Percentiles rank a stretch among this genome's conserved stretches.
Evolutionary conservation across 495 filamentous ascomycete genomes (phyloP).

Genomic region (Terfezia claveryi): DNA sequence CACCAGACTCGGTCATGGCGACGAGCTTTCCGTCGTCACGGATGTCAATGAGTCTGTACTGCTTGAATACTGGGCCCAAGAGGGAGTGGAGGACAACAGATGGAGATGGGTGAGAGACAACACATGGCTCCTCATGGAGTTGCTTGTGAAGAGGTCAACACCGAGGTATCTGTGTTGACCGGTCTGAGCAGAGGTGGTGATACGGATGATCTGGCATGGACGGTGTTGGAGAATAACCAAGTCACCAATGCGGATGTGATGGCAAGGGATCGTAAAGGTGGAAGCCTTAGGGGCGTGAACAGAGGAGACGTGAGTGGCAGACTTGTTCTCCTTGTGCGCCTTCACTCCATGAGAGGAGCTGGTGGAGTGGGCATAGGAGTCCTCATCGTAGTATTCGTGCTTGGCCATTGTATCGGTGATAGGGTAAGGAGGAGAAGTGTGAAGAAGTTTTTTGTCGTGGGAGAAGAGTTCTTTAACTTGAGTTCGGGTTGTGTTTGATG

Average conservation of each 20-base stretch:
- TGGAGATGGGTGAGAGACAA: constrained; percentile 87
- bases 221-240: constrained; percentile 97
- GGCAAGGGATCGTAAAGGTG: constrained; percentile 94
- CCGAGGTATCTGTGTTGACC: constrained; percentile 99
- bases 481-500: constrained; percentile 15
- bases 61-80: constrained; percentile 99
- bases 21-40: constrained; percentile 64
- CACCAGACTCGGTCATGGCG: constrained; percentile 70
- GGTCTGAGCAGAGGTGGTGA: constrained; percentile 92
- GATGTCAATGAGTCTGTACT: constrained; percentile 97
- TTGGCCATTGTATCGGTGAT: constrained; percentile 16
- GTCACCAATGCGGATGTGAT: constrained; percentile 97
- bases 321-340: background rate
- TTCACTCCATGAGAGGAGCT: background rate
- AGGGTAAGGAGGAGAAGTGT: constrained; percentile 1
- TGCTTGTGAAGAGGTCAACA: constrained; percentile 99
- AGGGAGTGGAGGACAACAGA: constrained; percentile 98
- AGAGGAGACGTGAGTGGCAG: constrained; percentile 19
- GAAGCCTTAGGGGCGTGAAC: constrained; percentile 32
- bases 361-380: background rate
- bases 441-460: constrained; percentile 13
- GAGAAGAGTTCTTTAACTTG: background rate
- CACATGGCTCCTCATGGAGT: constrained; percentile 95
- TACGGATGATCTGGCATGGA: constrained; percentile 98
- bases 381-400: constrained; percentile 12